These are phyloP conservation scores for Termitomyces titanicus DNA, from an alignment of 768 basidiomycete species.

Conservation along the genomic window DNA sequence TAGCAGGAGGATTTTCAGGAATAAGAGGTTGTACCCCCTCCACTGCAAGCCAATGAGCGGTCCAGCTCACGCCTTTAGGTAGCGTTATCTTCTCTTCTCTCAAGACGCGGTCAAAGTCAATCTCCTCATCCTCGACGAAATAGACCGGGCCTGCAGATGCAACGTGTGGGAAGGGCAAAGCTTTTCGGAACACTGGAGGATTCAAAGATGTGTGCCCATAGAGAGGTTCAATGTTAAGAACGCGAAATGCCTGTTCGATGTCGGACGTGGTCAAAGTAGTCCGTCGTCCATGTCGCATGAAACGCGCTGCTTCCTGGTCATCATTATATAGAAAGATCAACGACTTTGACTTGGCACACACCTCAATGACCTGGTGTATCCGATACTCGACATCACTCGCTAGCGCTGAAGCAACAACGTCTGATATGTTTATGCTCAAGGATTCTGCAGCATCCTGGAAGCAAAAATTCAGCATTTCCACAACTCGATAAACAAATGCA, in stretches of 20 bases:
- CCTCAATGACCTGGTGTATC: slow-evolving; percentile 92
- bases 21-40: slow-evolving; percentile 78
- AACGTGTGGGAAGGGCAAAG: slow-evolving; percentile 48
- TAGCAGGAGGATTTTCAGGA: slow-evolving; percentile 20
- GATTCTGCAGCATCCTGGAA: slow-evolving; percentile 88
- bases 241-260: slow-evolving; percentile 90
- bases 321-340: slow-evolving; percentile 3
- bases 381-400: slow-evolving; percentile 98
- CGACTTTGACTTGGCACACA: slow-evolving; percentile 24
- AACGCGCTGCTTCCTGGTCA: slow-evolving; percentile 87
- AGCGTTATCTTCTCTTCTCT: slow-evolving; percentile 82
- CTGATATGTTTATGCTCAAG: slow-evolving; percentile 75
- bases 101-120: slow-evolving; percentile 91
- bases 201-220: slow-evolving; percentile 78
- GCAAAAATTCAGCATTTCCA: not conserved
- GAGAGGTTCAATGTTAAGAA: slow-evolving; percentile 93
- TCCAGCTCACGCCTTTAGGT: slow-evolving; percentile 81
- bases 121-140: slow-evolving; percentile 95
- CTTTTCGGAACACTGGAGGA: slow-evolving; percentile 57
- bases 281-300: slow-evolving; percentile 91
- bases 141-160: slow-evolving; percentile 71
- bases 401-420: slow-evolving; percentile 75
- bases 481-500: slow-evolving; percentile 9
- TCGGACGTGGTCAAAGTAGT: slow-evolving; percentile 89
- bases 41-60: slow-evolving; percentile 97